Base-by-base conservation (phyloP, 495 filamentous ascomycete species). In the Venustampulla echinocandica region DNA sequence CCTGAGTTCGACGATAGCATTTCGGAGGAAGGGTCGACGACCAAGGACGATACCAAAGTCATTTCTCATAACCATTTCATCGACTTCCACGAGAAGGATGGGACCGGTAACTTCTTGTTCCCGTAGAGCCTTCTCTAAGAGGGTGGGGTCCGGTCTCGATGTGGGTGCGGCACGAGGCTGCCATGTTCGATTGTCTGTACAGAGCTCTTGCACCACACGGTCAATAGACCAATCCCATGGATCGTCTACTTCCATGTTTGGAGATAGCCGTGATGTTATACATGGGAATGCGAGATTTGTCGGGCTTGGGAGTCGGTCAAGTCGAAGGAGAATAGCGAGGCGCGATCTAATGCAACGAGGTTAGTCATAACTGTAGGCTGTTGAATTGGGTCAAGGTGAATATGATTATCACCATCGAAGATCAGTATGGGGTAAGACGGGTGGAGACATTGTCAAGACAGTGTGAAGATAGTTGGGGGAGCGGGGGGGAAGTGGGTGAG, bases 181-280 rank as follows among this genome's bases (percentile, higher is more conserved):
- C 69, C 68, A 76, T 14, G 71, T 70, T 28, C 66, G 60, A 15
- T 68, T 55, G 1, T 61, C 30, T 21, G 73, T 66, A 63, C 84
- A 87, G 3, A 90, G 61, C 42, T 81, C 80, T 10, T 61, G 58
- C 0, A 85, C 73, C 1, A 88, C 74, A 25, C 77, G 68, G 17
- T 86, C 80, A 18, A 81, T 67, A 18, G 66, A 66, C 85, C 85
- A 90, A 50, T 76, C 60, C 50, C 77, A 75, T 0, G 85, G 85
- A 52, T 88, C 85, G 28, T 63, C 58, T 28, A 7, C 24, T 25
- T 47, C 49, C 27, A 43, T 42, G 19, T 32, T 40, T 27, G 19
- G 21, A 17, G 30, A 4, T 38, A 48, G 36, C 24, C 24, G 35
- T 9, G 22, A 41, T 9, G 39, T 14, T 39, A 33, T 27, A 28